Evolutionary conservation across 2,329 filamentous ascomycete genomes (phyloP).

Genomic region (Endocalyx cinctus): DNA sequence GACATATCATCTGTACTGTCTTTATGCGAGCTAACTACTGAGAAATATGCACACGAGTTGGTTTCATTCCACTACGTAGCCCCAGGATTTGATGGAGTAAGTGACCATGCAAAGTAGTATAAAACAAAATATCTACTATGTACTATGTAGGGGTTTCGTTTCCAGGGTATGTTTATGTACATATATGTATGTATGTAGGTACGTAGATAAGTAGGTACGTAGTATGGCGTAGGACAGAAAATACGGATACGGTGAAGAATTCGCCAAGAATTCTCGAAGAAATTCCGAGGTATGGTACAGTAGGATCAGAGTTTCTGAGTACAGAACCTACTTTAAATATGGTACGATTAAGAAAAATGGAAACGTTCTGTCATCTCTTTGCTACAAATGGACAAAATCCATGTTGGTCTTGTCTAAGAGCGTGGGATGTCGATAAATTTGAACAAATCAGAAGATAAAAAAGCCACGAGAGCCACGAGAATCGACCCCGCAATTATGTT

Average conservation of each 20-base stretch:
- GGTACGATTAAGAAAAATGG: conserved; percentile 8
- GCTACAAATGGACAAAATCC: conserved; percentile 1
- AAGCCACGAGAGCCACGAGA: conserved; percentile 2
- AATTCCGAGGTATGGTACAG: no score
- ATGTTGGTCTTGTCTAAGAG: background rate
- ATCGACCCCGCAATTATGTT: conserved; percentile 3
- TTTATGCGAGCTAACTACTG: background rate
- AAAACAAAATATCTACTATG: no score
- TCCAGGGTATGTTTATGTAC: conserved; percentile 26
- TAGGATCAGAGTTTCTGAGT: no score
- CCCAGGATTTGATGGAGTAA: no score
- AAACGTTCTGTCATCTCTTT: conserved; percentile 9
- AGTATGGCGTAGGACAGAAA: background rate
- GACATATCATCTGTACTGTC: conserved; percentile 5
- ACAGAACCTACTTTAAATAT: background rate
- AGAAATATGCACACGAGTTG: background rate
- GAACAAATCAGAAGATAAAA: conserved; percentile 2
- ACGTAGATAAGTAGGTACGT: background rate
- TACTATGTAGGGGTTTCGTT: no score
- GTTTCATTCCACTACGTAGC: no score
- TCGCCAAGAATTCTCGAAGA: background rate
- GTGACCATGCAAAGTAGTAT: no score
- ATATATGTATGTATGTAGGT: background rate
- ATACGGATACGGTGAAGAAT: background rate
- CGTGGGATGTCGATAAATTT: conserved; percentile 5